Evolutionary conservation across 108 stramenopile genomes (phyloP).

Genomic region (Stephanodiscus triporus): DNA sequence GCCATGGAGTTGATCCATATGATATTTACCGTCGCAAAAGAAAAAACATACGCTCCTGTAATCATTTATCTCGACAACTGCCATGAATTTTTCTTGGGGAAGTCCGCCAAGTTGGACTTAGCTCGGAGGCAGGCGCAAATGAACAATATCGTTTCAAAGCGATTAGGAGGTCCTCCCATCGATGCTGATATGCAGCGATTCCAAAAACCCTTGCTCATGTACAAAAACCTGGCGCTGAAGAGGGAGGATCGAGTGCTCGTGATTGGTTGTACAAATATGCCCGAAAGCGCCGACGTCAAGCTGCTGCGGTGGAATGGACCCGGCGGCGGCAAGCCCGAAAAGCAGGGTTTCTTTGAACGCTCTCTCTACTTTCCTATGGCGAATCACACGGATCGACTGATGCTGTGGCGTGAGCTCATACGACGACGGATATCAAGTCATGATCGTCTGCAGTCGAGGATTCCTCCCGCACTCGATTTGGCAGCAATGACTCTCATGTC

Average conservation of each 20-base stretch:
- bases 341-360: slow-evolving; percentile 76
- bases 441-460: background rate
- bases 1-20: slow-evolving; percentile 80
- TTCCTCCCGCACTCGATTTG: slow-evolving; percentile 52
- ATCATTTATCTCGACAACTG: slow-evolving; percentile 84
- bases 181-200: slow-evolving; percentile 57
- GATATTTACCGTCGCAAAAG: slow-evolving; percentile 80
- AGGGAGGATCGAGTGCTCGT: slow-evolving; percentile 76
- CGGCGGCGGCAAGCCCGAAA: slow-evolving; percentile 53
- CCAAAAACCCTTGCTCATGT: slow-evolving; percentile 77
- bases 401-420: slow-evolving; percentile 69
- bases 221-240: slow-evolving; percentile 76
- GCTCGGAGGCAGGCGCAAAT: too few species aligned
- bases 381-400: slow-evolving; percentile 64
- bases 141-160: too few species aligned
- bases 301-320: slow-evolving; percentile 53
- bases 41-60: slow-evolving; percentile 69
- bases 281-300: slow-evolving; percentile 68
- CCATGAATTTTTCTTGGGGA: slow-evolving; percentile 67
- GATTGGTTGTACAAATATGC: slow-evolving; percentile 70
- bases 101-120: too few species aligned
- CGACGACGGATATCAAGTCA: slow-evolving; percentile 25
- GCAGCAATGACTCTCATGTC: slow-evolving; percentile 68
- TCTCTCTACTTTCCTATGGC: slow-evolving; percentile 74
- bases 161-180: slow-evolving; percentile 17